Base-by-base conservation (phyloP, 2,329 filamentous ascomycete species). In the Eutypa lata region DNA sequence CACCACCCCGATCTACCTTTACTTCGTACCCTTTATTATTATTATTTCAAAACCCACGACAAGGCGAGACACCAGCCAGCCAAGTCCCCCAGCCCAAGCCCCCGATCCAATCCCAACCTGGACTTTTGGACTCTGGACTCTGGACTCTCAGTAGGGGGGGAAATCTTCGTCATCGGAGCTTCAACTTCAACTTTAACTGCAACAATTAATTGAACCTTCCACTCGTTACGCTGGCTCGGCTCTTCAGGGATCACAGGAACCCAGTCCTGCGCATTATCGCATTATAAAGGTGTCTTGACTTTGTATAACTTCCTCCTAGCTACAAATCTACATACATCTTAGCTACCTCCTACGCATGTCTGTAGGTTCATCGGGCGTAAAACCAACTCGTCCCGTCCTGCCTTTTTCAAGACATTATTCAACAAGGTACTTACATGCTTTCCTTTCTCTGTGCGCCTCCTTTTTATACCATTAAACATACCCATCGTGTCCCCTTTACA, bases 1-100 rank as follows among this genome's bases (percentile, higher is more conserved):
- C 57, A 60, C 59, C n/a, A n/a, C n/a, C n/a, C 22, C 22, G 42
- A 45, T 45, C 42, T 45, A 24, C 42, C 42, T 45, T 6, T 14
- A 38, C 13, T 38, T 38, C 22, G 14, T 45, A 45, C 22, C 42
- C n/a, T 38, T 24, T 3, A 28, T 45, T 28, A n/a, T 19, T 28
- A 24, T 38, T 21, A n/a, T 16, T 24, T 8, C 3, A 11, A 14
- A 16, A 45, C 42, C 21, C 22, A 45, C 42, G 42, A 45, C 22
- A 10, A 45, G 42, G 42, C 42, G 42, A 45, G 42, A 45, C 42
- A 28, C 42, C 42, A 26, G 42, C 21, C 22, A 45, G 21, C 42
- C 42, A 22, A 16, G 21, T 45, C 42, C 26, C 16, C 42, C 21
- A 45, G 42, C 42, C 42, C 22, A 16, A 16, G n/a, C n/a, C n/a